phyloP scores from a whole-genome alignment of 371 early-diverging fungal genomes.

The Batrachochytrium dendrobatidis region DNA sequence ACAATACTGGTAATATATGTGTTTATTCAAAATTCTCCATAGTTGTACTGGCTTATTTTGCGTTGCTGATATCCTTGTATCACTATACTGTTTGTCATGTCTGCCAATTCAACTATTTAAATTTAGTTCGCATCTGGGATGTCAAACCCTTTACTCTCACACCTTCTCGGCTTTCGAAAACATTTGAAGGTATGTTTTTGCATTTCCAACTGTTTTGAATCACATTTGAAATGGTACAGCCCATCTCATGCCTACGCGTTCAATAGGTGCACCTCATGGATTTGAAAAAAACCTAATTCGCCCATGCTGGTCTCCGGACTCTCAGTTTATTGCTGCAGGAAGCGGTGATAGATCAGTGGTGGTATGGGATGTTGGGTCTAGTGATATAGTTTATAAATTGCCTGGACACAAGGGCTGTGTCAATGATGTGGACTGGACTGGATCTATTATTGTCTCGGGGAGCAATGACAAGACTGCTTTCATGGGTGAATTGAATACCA shows the following conservation, averaged over 20 bases:
- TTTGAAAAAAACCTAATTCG: conserved; percentile 86
- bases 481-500: conserved; percentile 21
- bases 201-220: neutral
- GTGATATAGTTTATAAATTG: conserved; percentile 82
- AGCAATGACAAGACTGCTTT: conserved; percentile 84
- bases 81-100: neutral
- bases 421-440: conserved; percentile 91
- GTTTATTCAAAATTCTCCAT: neutral
- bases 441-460: conserved; percentile 77
- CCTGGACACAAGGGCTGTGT: conserved; percentile 96
- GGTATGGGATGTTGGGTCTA: conserved; percentile 87
- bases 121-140: conserved; percentile 84
- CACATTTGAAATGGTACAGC: neutral
- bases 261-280: conserved; percentile 82
- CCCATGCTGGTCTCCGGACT: conserved; percentile 87
- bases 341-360: conserved; percentile 86
- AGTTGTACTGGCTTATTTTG: neutral
- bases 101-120: no score
- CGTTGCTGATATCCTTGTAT: neutral
- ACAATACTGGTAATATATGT: conserved; percentile 64
- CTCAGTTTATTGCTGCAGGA: conserved; percentile 82
- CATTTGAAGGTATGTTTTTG: conserved; percentile 51
- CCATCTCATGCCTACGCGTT: conserved; percentile 23
- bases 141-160: conserved; percentile 76
- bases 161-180: conserved; percentile 49